phyloP scores from a whole-genome alignment of 768 basidiomycete species.

The Tylopilus rubrobrunneus region DNA sequence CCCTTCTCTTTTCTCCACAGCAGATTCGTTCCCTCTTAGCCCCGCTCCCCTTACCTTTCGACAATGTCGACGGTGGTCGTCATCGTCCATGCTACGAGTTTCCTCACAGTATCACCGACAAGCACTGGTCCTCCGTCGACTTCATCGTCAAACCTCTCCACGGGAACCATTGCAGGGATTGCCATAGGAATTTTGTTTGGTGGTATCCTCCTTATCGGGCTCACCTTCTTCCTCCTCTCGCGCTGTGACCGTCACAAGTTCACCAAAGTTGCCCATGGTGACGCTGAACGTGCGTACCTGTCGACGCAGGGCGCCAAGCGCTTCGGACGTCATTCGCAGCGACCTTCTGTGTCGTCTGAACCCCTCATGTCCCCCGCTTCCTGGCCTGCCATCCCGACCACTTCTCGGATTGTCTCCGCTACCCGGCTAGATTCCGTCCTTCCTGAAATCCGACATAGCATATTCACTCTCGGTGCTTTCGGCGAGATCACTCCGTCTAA shows the following conservation, averaged over 20 bases:
- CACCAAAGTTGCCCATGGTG: constrained; percentile 8
- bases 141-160: constrained; percentile 6
- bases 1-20: not conserved
- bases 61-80: constrained; percentile 14
- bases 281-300: not conserved
- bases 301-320: not conserved
- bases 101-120: not conserved
- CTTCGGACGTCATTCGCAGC: constrained; percentile 7
- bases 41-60: not conserved
- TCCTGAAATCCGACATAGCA: not conserved
- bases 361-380: constrained; percentile 19
- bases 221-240: constrained; percentile 11
- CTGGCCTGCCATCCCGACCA: constrained; percentile 5
- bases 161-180: constrained; percentile 18
- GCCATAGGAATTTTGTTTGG: constrained; percentile 18
- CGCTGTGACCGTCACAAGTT: constrained; percentile 13
- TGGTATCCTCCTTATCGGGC: constrained; percentile 6
- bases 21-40: not conserved
- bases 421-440: constrained; percentile 3
- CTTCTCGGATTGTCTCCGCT: constrained; percentile 1
- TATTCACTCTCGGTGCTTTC: not conserved
- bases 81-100: not conserved
- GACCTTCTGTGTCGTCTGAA: constrained; percentile 19
- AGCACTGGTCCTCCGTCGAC: not conserved
- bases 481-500: constrained; percentile 4